Conservation (phyloP, 2,329 filamentous ascomycete species). For the Diaporthe aspalathi region DNA sequence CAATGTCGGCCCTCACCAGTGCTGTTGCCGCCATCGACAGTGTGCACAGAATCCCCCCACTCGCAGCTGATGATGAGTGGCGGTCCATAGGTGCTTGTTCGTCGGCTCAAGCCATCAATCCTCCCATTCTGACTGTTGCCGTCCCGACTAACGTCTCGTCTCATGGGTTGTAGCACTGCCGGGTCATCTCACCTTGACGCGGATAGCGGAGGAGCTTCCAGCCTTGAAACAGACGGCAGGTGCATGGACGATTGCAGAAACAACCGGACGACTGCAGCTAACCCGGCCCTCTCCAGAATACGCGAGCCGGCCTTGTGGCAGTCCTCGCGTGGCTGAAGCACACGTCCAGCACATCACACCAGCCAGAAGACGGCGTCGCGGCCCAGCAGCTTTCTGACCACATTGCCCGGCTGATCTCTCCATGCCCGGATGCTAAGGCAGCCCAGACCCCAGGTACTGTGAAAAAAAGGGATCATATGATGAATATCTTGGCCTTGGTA, state of each 20-base stretch:
- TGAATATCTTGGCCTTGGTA: neutral
- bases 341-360: neutral
- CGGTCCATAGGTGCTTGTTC: constrained; percentile 27
- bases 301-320: constrained; percentile 24
- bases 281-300: constrained; percentile 6
- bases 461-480: neutral
- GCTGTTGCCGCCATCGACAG: constrained; percentile 12
- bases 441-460: constrained; percentile 22
- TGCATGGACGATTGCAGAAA: neutral
- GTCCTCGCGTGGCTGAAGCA: constrained; percentile 33
- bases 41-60: neutral
- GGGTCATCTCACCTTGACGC: constrained; percentile 17
- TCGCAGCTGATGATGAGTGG: constrained; percentile 30
- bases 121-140: neutral
- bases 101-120: constrained; percentile 10
- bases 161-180: constrained; percentile 25
- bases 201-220: constrained; percentile 11
- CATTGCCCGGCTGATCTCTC: constrained; percentile 25
- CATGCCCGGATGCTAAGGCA: neutral
- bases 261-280: neutral
- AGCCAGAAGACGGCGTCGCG: constrained; percentile 24
- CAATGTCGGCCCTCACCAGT: constrained; percentile 24
- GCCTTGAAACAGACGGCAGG: constrained; percentile 21
- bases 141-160: constrained; percentile 26
- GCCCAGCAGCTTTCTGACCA: constrained; percentile 22